Evolutionary conservation across 805 yeast genomes (phyloP), one percentile per base, ranked within the genome.

Genomic region (Ogataea haglerorum): DNA sequence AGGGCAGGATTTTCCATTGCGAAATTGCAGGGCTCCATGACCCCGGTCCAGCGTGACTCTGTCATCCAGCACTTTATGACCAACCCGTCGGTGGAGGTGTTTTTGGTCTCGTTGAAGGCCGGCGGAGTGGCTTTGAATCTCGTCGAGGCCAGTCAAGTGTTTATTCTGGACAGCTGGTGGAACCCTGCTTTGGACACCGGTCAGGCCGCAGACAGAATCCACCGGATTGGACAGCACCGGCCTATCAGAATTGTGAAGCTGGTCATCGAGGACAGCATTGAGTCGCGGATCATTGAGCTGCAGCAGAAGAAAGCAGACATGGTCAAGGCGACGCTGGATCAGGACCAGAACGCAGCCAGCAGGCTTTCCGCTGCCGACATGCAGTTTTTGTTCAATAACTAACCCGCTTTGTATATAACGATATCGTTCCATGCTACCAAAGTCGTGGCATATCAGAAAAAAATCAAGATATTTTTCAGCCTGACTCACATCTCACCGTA

Each of bases 101-200:
- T 93, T 58, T 65, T 93, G 48, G 99, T 93, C 7, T 88, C 96
- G 25, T 73, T 93, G 54, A 93, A 93, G 58, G 99, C 99, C 0
- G 99, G 99, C 51, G 99, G 99, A 66, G 99, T 93, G 30, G 99
- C 99, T 0, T 71, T 93, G 50, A 93, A 93, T 60, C 70, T 93
- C 49, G 91, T 96, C 57, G 99, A 95, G 56, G 98, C 99, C 0
- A 89, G 95, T 2, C 98, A 91, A 56, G 98, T 93, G 34, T 93
- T 93, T 52, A 73, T 93, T 32, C 71, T 93, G 70, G 99, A 93
- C 56, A 98, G 98, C 25, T 93, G 99, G 99, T 93, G 99, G 98
- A 95, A 93, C 60, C 98, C 98, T 1, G 85, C 95, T 51, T 93
- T 91, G 6, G 99, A 93, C 61, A 93, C 97, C 89, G 65, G 65